Evolutionary conservation across 345 rosid species (phyloP).

Genomic region (Psidium guajava): DNA sequence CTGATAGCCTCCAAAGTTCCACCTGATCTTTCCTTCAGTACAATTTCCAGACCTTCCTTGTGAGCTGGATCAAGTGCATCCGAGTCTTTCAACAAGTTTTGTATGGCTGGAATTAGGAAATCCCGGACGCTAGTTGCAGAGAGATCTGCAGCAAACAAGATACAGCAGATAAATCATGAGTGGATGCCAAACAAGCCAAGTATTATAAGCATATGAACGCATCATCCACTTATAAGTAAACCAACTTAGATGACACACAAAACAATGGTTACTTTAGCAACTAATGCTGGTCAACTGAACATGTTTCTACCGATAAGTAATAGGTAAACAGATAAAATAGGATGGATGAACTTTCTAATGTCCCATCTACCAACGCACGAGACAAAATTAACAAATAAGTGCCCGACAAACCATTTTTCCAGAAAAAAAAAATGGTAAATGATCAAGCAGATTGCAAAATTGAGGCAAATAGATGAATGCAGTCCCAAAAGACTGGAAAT

Average conservation of each 20-base stretch:
- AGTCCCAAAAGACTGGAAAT: not conserved
- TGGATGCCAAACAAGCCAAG: not conserved
- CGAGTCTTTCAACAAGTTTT: conserved; percentile 70
- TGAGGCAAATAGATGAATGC: not conserved
- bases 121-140: conserved; percentile 62
- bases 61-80: conserved; percentile 93
- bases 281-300: not conserved
- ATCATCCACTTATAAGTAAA: not conserved
- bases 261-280: not conserved
- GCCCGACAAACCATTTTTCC: not conserved
- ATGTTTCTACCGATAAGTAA: not conserved
- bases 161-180: not conserved
- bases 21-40: conserved; percentile 81
- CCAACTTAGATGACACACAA: not conserved
- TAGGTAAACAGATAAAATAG: not conserved
- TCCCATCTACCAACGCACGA: not conserved
- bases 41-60: conserved; percentile 91
- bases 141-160: conserved; percentile 39
- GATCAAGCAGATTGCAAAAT: not conserved
- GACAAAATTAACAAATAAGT: not conserved
- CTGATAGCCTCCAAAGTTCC: conserved; percentile 73
- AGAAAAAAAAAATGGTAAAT: not conserved
- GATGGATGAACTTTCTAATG: not conserved
- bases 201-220: not conserved
- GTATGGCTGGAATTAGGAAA: conserved; percentile 68